These are phyloP conservation scores for Ogataea wickerhamii DNA, from an alignment of 805 yeast genomes.

Conservation along the genomic window DNA sequence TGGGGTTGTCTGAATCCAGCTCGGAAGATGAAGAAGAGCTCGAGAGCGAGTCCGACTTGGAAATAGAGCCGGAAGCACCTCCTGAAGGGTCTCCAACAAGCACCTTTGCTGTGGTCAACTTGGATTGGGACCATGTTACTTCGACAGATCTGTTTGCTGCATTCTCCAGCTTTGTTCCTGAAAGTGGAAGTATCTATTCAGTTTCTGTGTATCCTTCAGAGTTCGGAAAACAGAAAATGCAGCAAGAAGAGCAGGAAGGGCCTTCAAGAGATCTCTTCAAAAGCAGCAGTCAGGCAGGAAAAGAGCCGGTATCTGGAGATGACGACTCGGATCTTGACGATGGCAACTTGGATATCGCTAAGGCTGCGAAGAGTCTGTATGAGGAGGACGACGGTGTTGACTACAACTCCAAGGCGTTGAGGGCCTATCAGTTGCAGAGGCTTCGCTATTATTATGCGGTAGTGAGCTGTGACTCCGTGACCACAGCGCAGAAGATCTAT, in stretches of 20 bases:
- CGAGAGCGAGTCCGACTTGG: slow-evolving; percentile 50
- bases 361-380: slow-evolving; percentile 66
- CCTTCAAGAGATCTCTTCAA: slow-evolving; percentile 84
- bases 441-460: slow-evolving; percentile 92
- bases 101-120: slow-evolving; percentile 84
- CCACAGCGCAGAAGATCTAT: slow-evolving; percentile 72
- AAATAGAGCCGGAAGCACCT: slow-evolving; percentile 56
- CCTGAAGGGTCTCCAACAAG: slow-evolving; percentile 83
- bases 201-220: slow-evolving; percentile 83
- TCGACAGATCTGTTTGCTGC: slow-evolving; percentile 89
- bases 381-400: slow-evolving; percentile 81
- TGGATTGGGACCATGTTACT: slow-evolving; percentile 96
- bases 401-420: slow-evolving; percentile 75
- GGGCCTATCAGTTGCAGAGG: slow-evolving; percentile 90
- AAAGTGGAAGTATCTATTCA: slow-evolving; percentile 63
- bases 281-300: slow-evolving; percentile 32
- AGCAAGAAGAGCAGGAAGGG: slow-evolving; percentile 84
- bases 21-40: slow-evolving; percentile 34
- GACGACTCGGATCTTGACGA: slow-evolving; percentile 43
- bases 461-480: slow-evolving; percentile 71
- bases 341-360: slow-evolving; percentile 42
- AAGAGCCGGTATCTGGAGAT: slow-evolving; percentile 35
- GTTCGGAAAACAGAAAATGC: slow-evolving; percentile 89
- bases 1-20: slow-evolving; percentile 42
- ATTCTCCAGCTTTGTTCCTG: slow-evolving; percentile 78